Base-by-base conservation (phyloP, 108 stramenopile genomes). In the Fistulifera pelliculosa region DNA sequence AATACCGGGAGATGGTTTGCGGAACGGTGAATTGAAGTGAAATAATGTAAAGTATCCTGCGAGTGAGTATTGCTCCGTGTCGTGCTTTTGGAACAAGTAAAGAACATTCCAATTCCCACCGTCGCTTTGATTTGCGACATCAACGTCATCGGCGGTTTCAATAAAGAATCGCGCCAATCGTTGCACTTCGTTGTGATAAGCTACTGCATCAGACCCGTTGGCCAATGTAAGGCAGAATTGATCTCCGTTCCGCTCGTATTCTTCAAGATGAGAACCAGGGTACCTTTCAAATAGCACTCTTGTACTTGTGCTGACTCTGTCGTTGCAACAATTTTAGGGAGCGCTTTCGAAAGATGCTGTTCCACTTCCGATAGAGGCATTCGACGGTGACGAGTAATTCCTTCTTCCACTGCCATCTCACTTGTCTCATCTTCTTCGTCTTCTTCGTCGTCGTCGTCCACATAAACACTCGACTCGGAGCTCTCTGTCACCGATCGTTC, bases 1-100 rank as follows among this genome's bases (percentile, higher is more conserved):
- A 31, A 81, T 68, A 15, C 90, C 90, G 11, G 83, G 76, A 10
- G 56, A 54, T 4, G 90, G 90, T 62, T 82, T 88, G 52, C 61
- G 61, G 59, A 93, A 88, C 44, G 84, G 87, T 8, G 85, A 68
- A 58, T 70, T 54, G 49, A 93, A 80, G 49, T 79, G 75, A 71
- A 76, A 79, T 1, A 90, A 40, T 11, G 88, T 85, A 56, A 79
- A 55, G 58, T 85, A 90, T 21, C 81, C 88, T 27, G 62, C 81
- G 22, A 90, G 62, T 6, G 83, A 77, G 50, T 77, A 85, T 25
- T 53, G 38, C 51, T 24, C 49, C 15, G 6, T 39, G 23, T 18
- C 22, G 43, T 82, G 74, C 54, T 71, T 75, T 47, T 68, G 70
- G 63, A 81, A 85, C 24, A 90, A 38, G 52, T 83, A 90, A 22